Conservation (phyloP, 169 alveolate species). For the Plasmodium vivax region DNA sequence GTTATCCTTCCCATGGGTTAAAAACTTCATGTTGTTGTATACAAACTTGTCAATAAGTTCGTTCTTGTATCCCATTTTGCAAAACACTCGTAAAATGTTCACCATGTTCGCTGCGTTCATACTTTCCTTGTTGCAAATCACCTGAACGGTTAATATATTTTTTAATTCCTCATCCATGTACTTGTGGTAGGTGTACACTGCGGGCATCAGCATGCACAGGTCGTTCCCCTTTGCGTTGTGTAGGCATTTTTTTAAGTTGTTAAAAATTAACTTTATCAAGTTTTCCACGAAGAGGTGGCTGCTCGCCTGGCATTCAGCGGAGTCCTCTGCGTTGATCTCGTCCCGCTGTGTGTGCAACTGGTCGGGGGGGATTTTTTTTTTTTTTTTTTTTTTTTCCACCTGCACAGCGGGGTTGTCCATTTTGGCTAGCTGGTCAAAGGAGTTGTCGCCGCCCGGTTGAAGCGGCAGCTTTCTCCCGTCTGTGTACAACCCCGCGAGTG, state of each 20-base stretch:
- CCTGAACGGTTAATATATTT: conserved; percentile 73
- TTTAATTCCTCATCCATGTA: conserved; percentile 70
- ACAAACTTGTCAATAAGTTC: conserved; percentile 35
- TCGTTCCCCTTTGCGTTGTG: conserved; percentile 38
- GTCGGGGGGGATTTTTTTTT: background rate
- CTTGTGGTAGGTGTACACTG: conserved; percentile 58
- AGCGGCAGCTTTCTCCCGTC: background rate
- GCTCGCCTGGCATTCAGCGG: background rate
- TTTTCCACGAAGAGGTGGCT: conserved; percentile 26
- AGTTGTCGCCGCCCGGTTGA: background rate
- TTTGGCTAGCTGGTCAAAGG: conserved; percentile 4
- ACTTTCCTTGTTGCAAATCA: conserved; percentile 45
- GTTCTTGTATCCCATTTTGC: conserved; percentile 46
- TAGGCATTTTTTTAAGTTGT: conserved; percentile 55
- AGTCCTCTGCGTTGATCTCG: background rate
- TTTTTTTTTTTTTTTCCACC: background rate
- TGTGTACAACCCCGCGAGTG: no score
- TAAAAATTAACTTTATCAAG: conserved; percentile 34
- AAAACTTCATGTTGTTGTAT: conserved; percentile 30
- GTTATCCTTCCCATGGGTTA: background rate
- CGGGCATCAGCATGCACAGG: conserved; percentile 58
- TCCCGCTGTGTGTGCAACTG: background rate
- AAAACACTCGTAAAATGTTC: conserved; percentile 68
- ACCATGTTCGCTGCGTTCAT: conserved; percentile 52
- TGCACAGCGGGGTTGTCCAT: background rate